A percentile compares a stretch with the other conserved stretches of the same genome.
These are phyloP conservation scores for Penicillium sumatraense DNA, from an alignment of 2,329 filamentous ascomycete genomes.

Conservation along the genomic window DNA sequence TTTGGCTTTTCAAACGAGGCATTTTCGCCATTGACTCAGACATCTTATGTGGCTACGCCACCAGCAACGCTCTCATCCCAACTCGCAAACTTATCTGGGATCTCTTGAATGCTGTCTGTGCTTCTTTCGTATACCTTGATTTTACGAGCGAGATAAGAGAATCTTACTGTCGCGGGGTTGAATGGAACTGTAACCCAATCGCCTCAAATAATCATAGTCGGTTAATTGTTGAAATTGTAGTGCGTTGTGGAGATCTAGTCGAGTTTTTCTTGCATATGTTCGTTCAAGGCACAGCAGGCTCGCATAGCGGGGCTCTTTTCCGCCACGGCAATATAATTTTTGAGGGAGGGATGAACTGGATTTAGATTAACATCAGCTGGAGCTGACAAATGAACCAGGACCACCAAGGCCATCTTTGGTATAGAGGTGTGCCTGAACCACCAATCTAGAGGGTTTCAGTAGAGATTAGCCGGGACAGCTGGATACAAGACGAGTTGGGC, in stretches of 20 bases:
- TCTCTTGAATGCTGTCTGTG: not conserved
- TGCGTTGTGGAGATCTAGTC: not conserved
- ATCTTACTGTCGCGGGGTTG: not conserved
- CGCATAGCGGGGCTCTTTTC: not conserved
- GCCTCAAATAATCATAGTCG: not conserved
- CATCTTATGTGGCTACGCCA: too few relatives aligned
- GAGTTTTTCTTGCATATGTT: not conserved
- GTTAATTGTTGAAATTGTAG: not conserved
- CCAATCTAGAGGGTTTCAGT: not conserved
- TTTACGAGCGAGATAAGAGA: not conserved
- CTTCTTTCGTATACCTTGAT: not conserved
- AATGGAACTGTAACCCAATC: not conserved
- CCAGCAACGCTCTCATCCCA: not conserved
- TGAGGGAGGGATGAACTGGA: not conserved
- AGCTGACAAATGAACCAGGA: not conserved
- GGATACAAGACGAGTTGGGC: not conserved
- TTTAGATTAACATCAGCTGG: not conserved
- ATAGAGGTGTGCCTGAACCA: not conserved
- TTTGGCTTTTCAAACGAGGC: not conserved
- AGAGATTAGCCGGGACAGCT: not conserved
- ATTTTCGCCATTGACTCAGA: not conserved
- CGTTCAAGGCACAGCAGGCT: too few relatives aligned
- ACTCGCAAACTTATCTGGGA: not conserved
- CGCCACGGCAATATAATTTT: too few relatives aligned
- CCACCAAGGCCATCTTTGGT: not conserved